A percentile compares a stretch with the other conserved stretches of the same genome.
phyloP scores from a whole-genome alignment of 495 filamentous ascomycete genomes.

The Daldinia vernicosa region DNA sequence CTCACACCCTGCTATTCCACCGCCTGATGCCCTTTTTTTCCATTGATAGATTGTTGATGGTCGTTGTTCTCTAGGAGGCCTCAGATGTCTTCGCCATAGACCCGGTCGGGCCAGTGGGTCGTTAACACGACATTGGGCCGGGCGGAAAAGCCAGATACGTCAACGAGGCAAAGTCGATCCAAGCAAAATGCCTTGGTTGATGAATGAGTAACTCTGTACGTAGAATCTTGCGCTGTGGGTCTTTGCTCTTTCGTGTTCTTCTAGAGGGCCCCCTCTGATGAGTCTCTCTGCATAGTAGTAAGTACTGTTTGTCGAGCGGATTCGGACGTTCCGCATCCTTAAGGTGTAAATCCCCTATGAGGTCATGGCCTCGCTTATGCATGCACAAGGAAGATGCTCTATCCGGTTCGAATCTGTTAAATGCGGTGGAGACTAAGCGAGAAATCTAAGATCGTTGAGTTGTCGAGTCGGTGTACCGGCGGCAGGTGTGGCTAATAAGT shows the following conservation, averaged over 20 bases:
- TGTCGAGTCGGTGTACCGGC: slow-evolving; percentile 25
- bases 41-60: background rate
- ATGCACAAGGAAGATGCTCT: slow-evolving; percentile 6
- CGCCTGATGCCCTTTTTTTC: background rate
- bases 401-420: slow-evolving; percentile 9
- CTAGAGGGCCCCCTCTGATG: slow-evolving; percentile 13
- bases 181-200: slow-evolving; percentile 2
- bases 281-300: slow-evolving; percentile 6
- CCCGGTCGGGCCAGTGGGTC: slow-evolving; percentile 35
- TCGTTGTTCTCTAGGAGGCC: slow-evolving; percentile 25
- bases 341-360: slow-evolving; percentile 23
- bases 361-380: slow-evolving; percentile 36
- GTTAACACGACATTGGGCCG: slow-evolving; percentile 27
- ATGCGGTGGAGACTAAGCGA: slow-evolving; percentile 21
- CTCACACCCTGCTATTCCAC: background rate
- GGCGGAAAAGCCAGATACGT: slow-evolving; percentile 18
- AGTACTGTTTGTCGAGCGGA: slow-evolving; percentile 15
- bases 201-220: slow-evolving; percentile 15
- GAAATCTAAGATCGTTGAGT: slow-evolving; percentile 19
- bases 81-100: slow-evolving; percentile 26
- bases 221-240: slow-evolving; percentile 16
- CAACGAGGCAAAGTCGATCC: slow-evolving; percentile 30
- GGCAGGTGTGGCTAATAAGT: slow-evolving; percentile 39
- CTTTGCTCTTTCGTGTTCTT: slow-evolving; percentile 23
- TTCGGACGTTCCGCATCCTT: slow-evolving; percentile 32